A percentile compares a stretch with the other conserved stretches of the same genome.
These are phyloP conservation scores for Zhuliangozyma blackwelliae DNA, from an alignment of 1,139 yeast genomes.

Conservation along the genomic window DNA sequence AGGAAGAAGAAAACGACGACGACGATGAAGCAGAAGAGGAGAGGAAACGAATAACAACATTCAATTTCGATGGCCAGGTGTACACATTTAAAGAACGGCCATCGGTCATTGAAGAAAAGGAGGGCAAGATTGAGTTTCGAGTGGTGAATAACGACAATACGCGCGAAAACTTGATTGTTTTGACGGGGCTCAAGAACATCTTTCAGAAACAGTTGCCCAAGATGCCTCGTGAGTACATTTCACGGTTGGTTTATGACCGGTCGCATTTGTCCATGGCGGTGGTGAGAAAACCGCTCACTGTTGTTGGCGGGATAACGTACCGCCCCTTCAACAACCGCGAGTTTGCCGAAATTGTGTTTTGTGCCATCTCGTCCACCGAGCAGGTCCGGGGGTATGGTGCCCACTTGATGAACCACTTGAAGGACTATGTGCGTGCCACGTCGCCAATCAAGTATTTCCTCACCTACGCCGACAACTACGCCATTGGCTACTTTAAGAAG, in stretches of 20 bases:
- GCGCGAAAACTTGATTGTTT: slow-evolving; percentile 79
- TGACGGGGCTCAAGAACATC: slow-evolving; percentile 92
- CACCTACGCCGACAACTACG: slow-evolving; percentile 97
- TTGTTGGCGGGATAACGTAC: slow-evolving; percentile 96
- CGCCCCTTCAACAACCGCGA: slow-evolving; percentile 86
- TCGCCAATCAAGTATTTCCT: slow-evolving; percentile 82
- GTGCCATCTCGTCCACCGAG: slow-evolving; percentile 96
- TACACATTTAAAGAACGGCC: slow-evolving; percentile 90
- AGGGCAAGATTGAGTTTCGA: slow-evolving; percentile 86
- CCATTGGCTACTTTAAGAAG: slow-evolving; percentile 95
- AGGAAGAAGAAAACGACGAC: slow-evolving; percentile 34
- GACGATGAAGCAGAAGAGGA: slow-evolving; percentile 52
- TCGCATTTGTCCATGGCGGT: slow-evolving; percentile 96
- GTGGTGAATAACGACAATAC: slow-evolving; percentile 95
- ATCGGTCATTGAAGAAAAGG: slow-evolving; percentile 87
- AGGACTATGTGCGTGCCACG: slow-evolving; percentile 90
- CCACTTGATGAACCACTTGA: slow-evolving; percentile 93
- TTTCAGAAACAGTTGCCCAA: slow-evolving; percentile 97
- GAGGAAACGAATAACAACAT: slow-evolving; percentile 45
- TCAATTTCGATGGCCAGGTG: slow-evolving; percentile 65
- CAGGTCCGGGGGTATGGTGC: slow-evolving; percentile 99
- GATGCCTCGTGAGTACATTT: slow-evolving; percentile 97
- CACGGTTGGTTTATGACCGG: slow-evolving; percentile 89
- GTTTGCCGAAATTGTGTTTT: slow-evolving; percentile 97
- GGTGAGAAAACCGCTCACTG: slow-evolving; percentile 86